Conservation (phyloP, 2,329 filamentous ascomycete genomes). For the Claviceps sp. region DNA sequence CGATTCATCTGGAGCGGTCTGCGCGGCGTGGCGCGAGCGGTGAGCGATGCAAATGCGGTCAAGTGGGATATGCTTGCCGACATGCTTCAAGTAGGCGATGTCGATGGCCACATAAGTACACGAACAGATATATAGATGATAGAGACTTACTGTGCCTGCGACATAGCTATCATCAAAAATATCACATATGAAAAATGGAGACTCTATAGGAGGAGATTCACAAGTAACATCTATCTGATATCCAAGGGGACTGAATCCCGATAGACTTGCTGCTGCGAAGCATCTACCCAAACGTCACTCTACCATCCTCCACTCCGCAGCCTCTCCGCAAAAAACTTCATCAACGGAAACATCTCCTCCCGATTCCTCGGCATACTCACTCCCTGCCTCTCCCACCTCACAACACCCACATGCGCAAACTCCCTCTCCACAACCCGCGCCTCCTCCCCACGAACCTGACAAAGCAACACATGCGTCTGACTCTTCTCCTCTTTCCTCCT, state of each 20-base stretch:
- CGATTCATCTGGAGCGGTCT: conserved; percentile 62
- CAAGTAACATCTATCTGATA: too few species aligned
- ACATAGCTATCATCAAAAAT: too few species aligned
- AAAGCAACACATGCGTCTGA: conserved; percentile 48
- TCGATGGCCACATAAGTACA: conserved; percentile 3
- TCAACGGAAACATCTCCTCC: conserved; percentile 81
- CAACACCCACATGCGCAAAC: conserved; percentile 54
- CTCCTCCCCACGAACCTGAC: conserved; percentile 48
- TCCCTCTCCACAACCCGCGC: conserved; percentile 49
- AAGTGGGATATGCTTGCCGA: conserved; percentile 76
- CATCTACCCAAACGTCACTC: too few species aligned
- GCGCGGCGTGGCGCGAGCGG: conserved; percentile 60
- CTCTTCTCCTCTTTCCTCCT: conserved; percentile 37
- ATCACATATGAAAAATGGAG: too few species aligned
- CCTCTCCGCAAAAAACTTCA: conserved; percentile 66
- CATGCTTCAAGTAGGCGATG: conserved; percentile 47
- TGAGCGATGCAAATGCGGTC: conserved; percentile 42
- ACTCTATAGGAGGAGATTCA: too few species aligned
- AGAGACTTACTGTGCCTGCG: too few species aligned
- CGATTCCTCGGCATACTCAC: conserved; percentile 73
- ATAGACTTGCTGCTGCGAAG: too few species aligned
- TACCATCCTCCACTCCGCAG: conserved; percentile 23
- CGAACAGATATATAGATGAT: too few species aligned
- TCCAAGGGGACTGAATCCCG: too few species aligned
- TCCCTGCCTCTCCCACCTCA: conserved; percentile 54